Percentiles rank a stretch among this genome's conserved stretches.
phyloP scores from a whole-genome alignment of 2,329 filamentous ascomycete species.

The Xylaria arbuscula region DNA sequence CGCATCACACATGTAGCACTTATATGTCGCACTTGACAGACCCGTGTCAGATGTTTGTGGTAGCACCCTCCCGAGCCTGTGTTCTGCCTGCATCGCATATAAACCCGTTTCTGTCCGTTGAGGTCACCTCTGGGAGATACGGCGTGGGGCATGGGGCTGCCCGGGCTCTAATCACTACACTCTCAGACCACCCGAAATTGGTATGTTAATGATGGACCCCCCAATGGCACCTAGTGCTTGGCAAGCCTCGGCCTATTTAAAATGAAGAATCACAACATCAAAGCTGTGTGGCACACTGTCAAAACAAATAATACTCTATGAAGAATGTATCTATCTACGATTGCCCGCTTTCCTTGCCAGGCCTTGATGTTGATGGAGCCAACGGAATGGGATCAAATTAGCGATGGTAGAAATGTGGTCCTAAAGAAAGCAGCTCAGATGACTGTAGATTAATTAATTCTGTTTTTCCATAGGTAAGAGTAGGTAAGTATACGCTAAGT shows the following conservation, averaged over 20 bases:
- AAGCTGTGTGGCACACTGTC: neutral
- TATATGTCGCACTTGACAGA: neutral
- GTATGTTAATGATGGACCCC: slow-evolving; percentile 12
- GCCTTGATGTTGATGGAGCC: neutral
- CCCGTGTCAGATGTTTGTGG: neutral
- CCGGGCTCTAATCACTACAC: slow-evolving; percentile 1
- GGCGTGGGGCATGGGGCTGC: slow-evolving; percentile 7
- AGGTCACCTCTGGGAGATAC: neutral
- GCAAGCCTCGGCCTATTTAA: slow-evolving; percentile 14
- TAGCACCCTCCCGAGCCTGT: slow-evolving; percentile 2
- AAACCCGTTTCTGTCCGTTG: slow-evolving; percentile 1
- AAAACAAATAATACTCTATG: neutral
- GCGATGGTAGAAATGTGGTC: neutral
- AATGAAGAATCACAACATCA: slow-evolving; percentile 21
- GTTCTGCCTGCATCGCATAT: too few species aligned
- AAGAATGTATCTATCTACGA: neutral
- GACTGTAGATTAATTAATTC: neutral
- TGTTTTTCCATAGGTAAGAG: neutral
- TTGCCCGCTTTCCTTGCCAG: neutral
- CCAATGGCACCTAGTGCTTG: slow-evolving; percentile 14
- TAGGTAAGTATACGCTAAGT: neutral
- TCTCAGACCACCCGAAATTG: slow-evolving; percentile 17
- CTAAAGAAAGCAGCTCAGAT: neutral
- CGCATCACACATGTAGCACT: neutral
- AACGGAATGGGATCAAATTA: neutral